phyloP scores from a whole-genome alignment of 2,329 filamentous ascomycete genomes.

The Alternaria gansuensis region DNA sequence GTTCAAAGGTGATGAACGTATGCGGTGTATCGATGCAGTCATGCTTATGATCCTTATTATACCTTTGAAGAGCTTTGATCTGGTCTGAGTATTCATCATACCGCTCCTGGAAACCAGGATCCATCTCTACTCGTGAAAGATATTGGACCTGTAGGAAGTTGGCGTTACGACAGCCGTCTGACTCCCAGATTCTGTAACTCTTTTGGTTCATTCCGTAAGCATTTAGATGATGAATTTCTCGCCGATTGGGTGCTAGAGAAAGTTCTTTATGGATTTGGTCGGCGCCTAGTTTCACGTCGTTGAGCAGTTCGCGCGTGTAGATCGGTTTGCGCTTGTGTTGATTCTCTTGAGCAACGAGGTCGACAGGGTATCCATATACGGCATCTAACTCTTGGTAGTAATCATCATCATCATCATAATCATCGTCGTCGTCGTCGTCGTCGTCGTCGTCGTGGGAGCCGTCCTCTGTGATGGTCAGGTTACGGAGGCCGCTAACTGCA shows the following conservation, averaged over 20 bases:
- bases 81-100: slow-evolving; percentile 1
- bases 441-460: background rate
- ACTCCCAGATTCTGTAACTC: slow-evolving; percentile 6
- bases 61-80: background rate
- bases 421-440: background rate
- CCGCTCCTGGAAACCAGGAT: slow-evolving; percentile 12
- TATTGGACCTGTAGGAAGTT: slow-evolving; percentile 10
- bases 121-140: slow-evolving; percentile 18
- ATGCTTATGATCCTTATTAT: slow-evolving; percentile 3
- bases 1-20: background rate
- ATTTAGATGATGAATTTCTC: background rate
- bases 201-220: background rate
- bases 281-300: background rate
- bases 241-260: background rate
- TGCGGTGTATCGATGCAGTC: slow-evolving; percentile 9
- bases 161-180: background rate
- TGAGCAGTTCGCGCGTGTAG: slow-evolving; percentile 11
- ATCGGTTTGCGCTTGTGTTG: background rate
- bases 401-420: background rate
- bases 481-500: background rate
- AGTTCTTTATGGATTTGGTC: background rate
- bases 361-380: background rate
- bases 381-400: background rate
- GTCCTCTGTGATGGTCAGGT: background rate
- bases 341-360: slow-evolving; percentile 2